A percentile compares a stretch with the other conserved stretches of the same genome.
Conservation (phyloP, 345 rosid species). For the Hibiscus mutabilis region DNA sequence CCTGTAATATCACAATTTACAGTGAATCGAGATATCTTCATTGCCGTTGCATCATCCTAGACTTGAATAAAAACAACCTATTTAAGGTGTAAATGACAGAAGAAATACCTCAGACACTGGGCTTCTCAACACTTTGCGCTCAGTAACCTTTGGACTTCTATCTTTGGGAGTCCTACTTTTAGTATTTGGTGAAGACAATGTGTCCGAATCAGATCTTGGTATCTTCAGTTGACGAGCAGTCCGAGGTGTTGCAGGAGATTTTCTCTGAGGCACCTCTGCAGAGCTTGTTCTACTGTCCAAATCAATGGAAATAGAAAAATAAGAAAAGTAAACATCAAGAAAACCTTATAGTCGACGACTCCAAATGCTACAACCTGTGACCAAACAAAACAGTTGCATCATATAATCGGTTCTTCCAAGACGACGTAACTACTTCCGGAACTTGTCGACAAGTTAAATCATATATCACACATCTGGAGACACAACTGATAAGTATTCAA, state of each 20-base stretch:
- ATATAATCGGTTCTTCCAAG: not conserved
- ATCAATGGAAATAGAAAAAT: constrained; percentile 7
- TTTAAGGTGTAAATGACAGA: constrained; percentile 2
- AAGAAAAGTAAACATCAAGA: constrained; percentile 1
- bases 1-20: not conserved
- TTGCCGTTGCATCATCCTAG: not conserved
- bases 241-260: constrained; percentile 65
- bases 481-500: too few species aligned
- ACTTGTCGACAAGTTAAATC: not conserved
- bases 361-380: not conserved
- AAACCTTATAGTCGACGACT: not conserved
- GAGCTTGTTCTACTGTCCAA: constrained; percentile 41
- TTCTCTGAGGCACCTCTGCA: constrained; percentile 60
- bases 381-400: not conserved
- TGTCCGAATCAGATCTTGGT: constrained; percentile 40
- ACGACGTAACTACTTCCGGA: not conserved
- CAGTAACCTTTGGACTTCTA: constrained; percentile 67
- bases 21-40: not conserved
- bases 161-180: constrained; percentile 57
- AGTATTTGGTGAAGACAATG: constrained; percentile 45
- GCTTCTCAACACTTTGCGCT: constrained; percentile 63
- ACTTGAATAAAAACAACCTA: not conserved
- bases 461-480: not conserved
- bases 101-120: constrained; percentile 65
- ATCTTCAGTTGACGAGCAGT: constrained; percentile 68